A percentile compares a stretch with the other conserved stretches of the same genome.
Conservation (phyloP, 371 early-diverging fungal species). For the Syncephalastrum sp. region DNA sequence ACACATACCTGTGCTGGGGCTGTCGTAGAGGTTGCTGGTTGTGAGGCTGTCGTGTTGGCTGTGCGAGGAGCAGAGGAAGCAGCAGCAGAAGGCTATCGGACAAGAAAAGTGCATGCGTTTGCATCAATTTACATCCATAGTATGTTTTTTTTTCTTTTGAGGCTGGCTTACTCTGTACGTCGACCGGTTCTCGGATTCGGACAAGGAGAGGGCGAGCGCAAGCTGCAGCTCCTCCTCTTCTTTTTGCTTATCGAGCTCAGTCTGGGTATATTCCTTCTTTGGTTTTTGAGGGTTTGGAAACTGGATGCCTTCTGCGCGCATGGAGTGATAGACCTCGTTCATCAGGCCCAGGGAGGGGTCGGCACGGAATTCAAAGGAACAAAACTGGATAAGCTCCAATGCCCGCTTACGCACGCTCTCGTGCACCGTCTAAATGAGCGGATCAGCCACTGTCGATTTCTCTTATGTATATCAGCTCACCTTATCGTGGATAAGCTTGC, state of each 20-base stretch:
- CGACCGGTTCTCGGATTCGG: slow-evolving; percentile 60
- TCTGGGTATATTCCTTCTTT: slow-evolving; percentile 70
- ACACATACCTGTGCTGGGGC: slow-evolving; percentile 12
- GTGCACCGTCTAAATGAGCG: slow-evolving; percentile 57
- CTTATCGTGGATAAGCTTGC: slow-evolving; percentile 72
- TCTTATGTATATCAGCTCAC: slow-evolving; percentile 24
- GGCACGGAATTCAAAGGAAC: slow-evolving; percentile 82
- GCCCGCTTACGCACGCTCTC: slow-evolving; percentile 76
- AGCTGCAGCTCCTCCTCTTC: slow-evolving; percentile 75
- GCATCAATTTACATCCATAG: background rate
- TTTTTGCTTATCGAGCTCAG: slow-evolving; percentile 72
- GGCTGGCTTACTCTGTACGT: slow-evolving; percentile 33
- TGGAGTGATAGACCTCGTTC: slow-evolving; percentile 81
- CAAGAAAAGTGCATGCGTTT: slow-evolving; percentile 20
- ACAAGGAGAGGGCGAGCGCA: slow-evolving; percentile 88
- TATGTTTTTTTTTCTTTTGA: slow-evolving; percentile 11
- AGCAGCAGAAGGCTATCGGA: slow-evolving; percentile 21
- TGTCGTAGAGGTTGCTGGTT: background rate
- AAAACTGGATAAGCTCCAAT: slow-evolving; percentile 85
- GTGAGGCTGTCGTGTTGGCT: slow-evolving; percentile 11
- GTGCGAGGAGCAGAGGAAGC: slow-evolving; percentile 3
- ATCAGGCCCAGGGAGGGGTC: slow-evolving; percentile 83
- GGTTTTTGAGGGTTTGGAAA: slow-evolving; percentile 85
- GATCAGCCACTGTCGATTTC: background rate
- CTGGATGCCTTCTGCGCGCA: slow-evolving; percentile 57